A percentile compares a stretch with the other conserved stretches of the same genome.
Evolutionary conservation across 306 rosid species (phyloP).

Genomic region (Cucumis melo): DNA sequence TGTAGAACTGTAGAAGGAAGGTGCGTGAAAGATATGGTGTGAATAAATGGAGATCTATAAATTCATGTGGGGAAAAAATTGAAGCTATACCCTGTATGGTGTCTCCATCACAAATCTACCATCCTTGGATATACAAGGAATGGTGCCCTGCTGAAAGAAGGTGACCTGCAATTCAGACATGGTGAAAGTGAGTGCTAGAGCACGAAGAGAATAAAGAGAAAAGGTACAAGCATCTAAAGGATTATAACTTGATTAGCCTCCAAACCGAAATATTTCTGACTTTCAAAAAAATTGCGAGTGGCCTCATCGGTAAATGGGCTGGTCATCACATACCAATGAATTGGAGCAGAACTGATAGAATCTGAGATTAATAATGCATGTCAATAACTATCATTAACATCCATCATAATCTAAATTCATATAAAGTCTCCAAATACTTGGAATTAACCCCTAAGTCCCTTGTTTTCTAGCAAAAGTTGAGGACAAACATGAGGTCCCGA

Average conservation of each 20-base stretch:
- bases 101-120: conserved; percentile 92
- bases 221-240: neutral
- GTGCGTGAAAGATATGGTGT: neutral
- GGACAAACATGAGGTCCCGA: neutral
- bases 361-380: conserved; percentile 25
- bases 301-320: conserved; percentile 94
- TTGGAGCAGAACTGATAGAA: conserved; percentile 44
- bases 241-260: conserved; percentile 72
- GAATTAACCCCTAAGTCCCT: neutral
- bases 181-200: conserved; percentile 14
- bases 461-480: neutral
- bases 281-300: conserved; percentile 76
- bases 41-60: neutral
- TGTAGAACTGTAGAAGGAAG: neutral
- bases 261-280: conserved; percentile 78
- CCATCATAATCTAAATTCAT: neutral
- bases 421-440: neutral
- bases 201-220: neutral
- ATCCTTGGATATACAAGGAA: conserved; percentile 91
- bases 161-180: conserved; percentile 50
- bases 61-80: neutral
- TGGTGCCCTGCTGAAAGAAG: conserved; percentile 93
- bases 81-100: conserved; percentile 50
- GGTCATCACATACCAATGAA: conserved; percentile 98
- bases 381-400: neutral